Conservation (phyloP, 371 early-diverging fungal species). For the Mucor mucedo region DNA sequence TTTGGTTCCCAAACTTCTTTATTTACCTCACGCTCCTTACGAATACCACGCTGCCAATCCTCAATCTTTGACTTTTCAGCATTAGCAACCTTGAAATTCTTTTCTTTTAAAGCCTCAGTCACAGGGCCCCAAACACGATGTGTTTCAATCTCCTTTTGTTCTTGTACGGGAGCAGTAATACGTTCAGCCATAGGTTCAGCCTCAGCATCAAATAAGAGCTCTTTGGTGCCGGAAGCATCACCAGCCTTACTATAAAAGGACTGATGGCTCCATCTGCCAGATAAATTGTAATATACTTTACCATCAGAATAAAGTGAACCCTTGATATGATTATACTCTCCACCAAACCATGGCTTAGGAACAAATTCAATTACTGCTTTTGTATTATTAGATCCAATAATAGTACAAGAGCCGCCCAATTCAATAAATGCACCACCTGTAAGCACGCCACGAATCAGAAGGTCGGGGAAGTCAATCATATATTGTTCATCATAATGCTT, state of each 20-base stretch:
- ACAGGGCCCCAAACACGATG: constrained; percentile 76
- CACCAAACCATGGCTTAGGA: constrained; percentile 60
- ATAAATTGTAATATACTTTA: constrained; percentile 38
- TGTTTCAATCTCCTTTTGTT: constrained; percentile 73
- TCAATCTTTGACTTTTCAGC: constrained; percentile 75
- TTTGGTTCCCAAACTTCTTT: constrained; percentile 48
- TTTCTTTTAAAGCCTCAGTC: constrained; percentile 63
- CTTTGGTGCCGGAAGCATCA: constrained; percentile 20
- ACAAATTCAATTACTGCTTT: constrained; percentile 68
- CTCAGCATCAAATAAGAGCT: constrained; percentile 69
- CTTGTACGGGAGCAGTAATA: constrained; percentile 56
- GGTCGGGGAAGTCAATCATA: constrained; percentile 64
- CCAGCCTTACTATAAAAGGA: constrained; percentile 43
- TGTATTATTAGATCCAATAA: constrained; percentile 57
- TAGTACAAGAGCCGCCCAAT: constrained; percentile 59
- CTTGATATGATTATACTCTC: constrained; percentile 57
- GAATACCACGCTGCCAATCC: constrained; percentile 71
- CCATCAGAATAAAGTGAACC: constrained; percentile 34
- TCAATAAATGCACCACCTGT: constrained; percentile 71
- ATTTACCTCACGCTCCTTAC: constrained; percentile 64
- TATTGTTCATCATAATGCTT: constrained; percentile 58
- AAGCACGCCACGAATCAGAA: constrained; percentile 66
- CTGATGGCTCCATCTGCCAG: constrained; percentile 71
- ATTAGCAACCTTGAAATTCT: constrained; percentile 70
- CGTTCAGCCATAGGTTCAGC: constrained; percentile 61